Base-by-base conservation (phyloP, 2,329 filamentous ascomycete species). In the Colletotrichum orchidophilum region DNA sequence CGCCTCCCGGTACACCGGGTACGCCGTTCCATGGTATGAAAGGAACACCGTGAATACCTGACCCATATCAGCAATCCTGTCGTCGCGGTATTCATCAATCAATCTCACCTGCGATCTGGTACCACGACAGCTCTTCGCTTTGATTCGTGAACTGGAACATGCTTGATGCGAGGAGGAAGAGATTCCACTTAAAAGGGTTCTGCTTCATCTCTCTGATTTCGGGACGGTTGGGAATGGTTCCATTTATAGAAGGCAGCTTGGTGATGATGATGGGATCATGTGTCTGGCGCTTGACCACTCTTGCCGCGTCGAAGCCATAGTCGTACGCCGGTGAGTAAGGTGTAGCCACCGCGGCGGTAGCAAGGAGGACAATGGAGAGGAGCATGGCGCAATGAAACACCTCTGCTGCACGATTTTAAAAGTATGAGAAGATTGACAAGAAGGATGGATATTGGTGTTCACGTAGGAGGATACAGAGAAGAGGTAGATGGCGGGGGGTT, bases 1-100 rank as follows among this genome's bases (percentile, higher is more conserved):
- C 83, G 70, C 87, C 88, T 1, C 88, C 88, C 2, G 84, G 77
- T 1, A 81, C 83, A 65, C 85, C 83, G 59, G 81, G 76, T 26
- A 90, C 88, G 39, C 82, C 85, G 33, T 85, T 87, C 87, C 88
- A 90, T 13, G 85, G 79, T 49, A 82, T 75, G 73, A 87, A 88
- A 2, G 94, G 94, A 72, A 92, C 90, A 21, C 94, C 94, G 80
- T 97, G 94, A 75, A 97, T 94, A 18, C 92, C 93, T 94, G 35
- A 18, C 35, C 6, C 12, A 49, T 71, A 55, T 71, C 31, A 73
- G 65, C 39, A 46, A 67, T 29, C 71, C 31, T 59, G 12, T 54
- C 31, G 15, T 12, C 27, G 6, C 9, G 35, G 21, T 21, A n/a
- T 12, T 29, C 4, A 4, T n/a, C 8, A 6, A 24, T 52, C 42